phyloP scores from a whole-genome alignment of 805 yeast species.

The Nakazawaea pomicola region DNA sequence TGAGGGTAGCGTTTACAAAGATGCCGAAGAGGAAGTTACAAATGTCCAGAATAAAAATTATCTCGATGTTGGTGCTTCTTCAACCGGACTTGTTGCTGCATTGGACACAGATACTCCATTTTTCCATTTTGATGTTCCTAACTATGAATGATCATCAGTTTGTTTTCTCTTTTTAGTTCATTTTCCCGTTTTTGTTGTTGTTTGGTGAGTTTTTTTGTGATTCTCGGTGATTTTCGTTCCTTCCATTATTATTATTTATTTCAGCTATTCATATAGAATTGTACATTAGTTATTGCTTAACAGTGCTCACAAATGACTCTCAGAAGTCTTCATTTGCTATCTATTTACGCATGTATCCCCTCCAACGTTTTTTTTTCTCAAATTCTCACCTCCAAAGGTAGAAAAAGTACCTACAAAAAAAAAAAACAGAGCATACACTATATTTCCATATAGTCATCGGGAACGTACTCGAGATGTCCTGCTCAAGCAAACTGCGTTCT shows the following conservation, averaged over 20 bases:
- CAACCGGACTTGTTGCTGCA: conserved; percentile 35
- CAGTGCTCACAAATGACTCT: too few relatives aligned
- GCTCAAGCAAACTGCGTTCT: neutral
- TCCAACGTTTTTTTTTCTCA: neutral
- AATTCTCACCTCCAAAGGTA: too few relatives aligned
- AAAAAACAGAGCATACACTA: neutral
- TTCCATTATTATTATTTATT: too few relatives aligned
- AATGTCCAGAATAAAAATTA: neutral
- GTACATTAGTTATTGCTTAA: too few relatives aligned
- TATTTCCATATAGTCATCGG: neutral
- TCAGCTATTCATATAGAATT: too few relatives aligned
- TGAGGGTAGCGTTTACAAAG: conserved; percentile 30
- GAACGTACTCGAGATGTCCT: neutral
- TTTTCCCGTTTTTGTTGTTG: neutral
- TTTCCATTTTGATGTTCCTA: conserved; percentile 76
- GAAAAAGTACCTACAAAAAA: neutral
- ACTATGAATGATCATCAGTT: conserved; percentile 28
- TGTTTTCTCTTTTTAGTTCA: neutral
- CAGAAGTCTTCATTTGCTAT: too few relatives aligned
- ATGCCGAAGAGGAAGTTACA: conserved; percentile 14
- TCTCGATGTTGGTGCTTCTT: conserved; percentile 19
- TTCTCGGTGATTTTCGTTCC: too few relatives aligned
- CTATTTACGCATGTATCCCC: neutral
- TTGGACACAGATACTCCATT: conserved; percentile 64
- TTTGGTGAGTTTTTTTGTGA: neutral